Evolutionary conservation across 2,329 filamentous ascomycete genomes (phyloP).

Genomic region (Balansia obtecta): DNA sequence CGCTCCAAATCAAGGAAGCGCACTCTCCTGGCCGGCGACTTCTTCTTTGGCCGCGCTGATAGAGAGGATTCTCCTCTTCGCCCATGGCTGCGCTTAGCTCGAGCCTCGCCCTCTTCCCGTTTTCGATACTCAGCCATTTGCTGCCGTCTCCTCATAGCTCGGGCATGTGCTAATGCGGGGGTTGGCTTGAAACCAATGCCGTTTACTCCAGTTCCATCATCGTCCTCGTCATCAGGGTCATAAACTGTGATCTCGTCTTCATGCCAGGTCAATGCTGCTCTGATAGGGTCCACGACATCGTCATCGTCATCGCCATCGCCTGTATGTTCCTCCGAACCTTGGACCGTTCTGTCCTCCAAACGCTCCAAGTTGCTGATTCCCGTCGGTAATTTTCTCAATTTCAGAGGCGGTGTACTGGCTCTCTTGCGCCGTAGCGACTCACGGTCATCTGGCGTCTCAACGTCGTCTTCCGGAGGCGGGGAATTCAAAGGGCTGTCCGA

Average conservation of each 20-base stretch:
- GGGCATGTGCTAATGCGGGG: conserved; percentile 44
- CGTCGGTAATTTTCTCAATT: conserved; percentile 13
- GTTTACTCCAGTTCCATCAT: conserved; percentile 55
- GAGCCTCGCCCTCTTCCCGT: conserved; percentile 47
- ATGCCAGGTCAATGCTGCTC: conserved; percentile 52
- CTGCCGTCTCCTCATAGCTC: conserved; percentile 42
- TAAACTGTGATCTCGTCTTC: conserved; percentile 57
- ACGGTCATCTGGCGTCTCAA: conserved; percentile 10
- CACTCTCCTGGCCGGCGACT: conserved; percentile 22
- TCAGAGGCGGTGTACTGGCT: conserved; percentile 27
- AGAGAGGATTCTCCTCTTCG: conserved; percentile 25
- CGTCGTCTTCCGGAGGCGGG: neutral
- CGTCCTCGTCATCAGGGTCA: conserved; percentile 50
- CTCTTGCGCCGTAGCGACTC: conserved; percentile 21
- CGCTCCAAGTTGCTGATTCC: conserved; percentile 7
- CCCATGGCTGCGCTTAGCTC: conserved; percentile 40
- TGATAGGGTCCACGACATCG: conserved; percentile 37
- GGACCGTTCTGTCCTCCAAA: neutral
- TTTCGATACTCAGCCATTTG: conserved; percentile 51
- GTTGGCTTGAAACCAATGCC: conserved; percentile 56
- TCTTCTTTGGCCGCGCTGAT: conserved; percentile 14
- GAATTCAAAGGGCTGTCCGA: neutral
- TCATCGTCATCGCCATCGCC: conserved; percentile 20
- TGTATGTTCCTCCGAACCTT: conserved; percentile 1
- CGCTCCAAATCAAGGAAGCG: conserved; percentile 28